These are phyloP conservation scores for Colletotrichum sp. DNA, from an alignment of 2,329 filamentous ascomycete genomes.

Conservation along the genomic window DNA sequence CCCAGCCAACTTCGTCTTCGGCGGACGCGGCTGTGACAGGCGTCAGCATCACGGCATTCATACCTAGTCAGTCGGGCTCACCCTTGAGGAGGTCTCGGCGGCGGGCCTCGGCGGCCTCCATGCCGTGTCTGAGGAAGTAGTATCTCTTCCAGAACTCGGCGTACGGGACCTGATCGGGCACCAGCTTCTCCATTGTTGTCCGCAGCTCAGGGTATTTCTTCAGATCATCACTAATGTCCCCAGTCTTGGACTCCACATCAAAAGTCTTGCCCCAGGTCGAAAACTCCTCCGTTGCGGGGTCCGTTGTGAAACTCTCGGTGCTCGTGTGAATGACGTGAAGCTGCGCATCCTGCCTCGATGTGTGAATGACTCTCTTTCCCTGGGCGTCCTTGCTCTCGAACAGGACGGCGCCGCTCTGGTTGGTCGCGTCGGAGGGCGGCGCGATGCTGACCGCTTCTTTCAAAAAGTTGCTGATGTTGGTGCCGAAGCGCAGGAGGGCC, in stretches of 20 bases:
- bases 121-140: conserved; percentile 90
- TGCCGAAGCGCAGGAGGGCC: conserved; percentile 88
- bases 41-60: conserved; percentile 15
- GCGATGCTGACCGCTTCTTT: conserved; percentile 89
- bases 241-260: conserved; percentile 83
- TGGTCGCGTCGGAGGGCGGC: conserved; percentile 64
- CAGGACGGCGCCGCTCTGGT: conserved; percentile 67
- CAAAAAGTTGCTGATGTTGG: conserved; percentile 87
- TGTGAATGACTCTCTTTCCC: conserved; percentile 93
- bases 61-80: conserved; percentile 44
- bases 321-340: conserved; percentile 93
- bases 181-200: conserved; percentile 90
- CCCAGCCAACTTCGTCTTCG: conserved; percentile 75
- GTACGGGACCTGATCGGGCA: conserved; percentile 93
- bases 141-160: conserved; percentile 91
- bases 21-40: conserved; percentile 63
- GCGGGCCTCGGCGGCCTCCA: conserved; percentile 91
- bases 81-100: conserved; percentile 90
- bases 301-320: conserved; percentile 80
- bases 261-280: conserved; percentile 76
- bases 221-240: conserved; percentile 80
- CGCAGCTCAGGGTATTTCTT: conserved; percentile 87
- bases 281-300: conserved; percentile 79
- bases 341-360: conserved; percentile 92
- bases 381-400: conserved; percentile 94